Base-by-base conservation (phyloP, 768 basidiomycete genomes). In the Pisolithus orientalis region DNA sequence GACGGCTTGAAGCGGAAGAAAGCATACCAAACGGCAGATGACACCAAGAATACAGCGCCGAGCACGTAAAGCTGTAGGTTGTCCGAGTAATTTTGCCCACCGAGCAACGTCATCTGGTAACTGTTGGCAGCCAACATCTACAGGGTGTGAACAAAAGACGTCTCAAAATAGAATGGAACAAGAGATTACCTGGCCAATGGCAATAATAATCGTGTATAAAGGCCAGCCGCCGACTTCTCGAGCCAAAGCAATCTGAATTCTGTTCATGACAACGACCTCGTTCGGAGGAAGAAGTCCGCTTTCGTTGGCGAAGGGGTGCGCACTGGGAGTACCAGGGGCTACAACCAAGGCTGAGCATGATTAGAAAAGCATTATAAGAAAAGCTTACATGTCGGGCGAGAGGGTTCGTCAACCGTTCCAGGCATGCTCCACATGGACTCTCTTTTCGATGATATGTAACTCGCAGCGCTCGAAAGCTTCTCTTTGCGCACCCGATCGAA, bases 21-120 rank as follows among this genome's bases (percentile, higher is more conserved):
- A 6, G 82, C 78, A 70, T 94, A 95, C 94, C 94, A 96, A 45
- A 89, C 83, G 24, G 82, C 76, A 4, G 93, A 90, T 8, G 92
- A 81, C 3, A 81, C 88, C 31, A 94, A 74, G 75, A 95, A 95
- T 57, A 95, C 83, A 52, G 79, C 83, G 39, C 91, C 87, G n/a
- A 96, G 81, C 46, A 95, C 90, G 63, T 95, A 96, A 8, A 94
- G 78, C 61, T 94, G 89, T 25, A 90, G 55, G 59, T 87, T 76
- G 56, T 83, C 78, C 65, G 90, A 83, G 71, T 84, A 90, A 59
- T 91, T 93, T 60, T 85, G 82, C 49, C 94, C 94, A 17, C 88
- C 86, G 17, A 95, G 76, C 34, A 96, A 72, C 16, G 92, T 94
- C 62, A 95, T 88, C 70, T 96, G 94, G 81, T 94, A 96, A 62